Conservation (phyloP, 75 land plant genomes). For the Selaginella tamariscina region DNA sequence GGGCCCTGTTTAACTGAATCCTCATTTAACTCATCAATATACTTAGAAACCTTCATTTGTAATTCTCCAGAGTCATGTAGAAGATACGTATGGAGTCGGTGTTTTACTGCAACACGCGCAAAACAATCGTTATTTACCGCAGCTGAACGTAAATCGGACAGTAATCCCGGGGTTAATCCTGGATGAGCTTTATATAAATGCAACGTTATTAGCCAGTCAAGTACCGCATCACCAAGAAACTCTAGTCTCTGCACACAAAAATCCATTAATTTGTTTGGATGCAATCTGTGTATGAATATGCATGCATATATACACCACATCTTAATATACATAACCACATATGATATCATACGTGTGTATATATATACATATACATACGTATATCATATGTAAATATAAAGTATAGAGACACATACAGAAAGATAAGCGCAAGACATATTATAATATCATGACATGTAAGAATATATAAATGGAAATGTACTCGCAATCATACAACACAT, state of each 20-base stretch:
- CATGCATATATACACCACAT: background rate
- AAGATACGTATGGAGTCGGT: conserved; percentile 53
- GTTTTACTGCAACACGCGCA: conserved; percentile 71
- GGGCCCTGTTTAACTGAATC: background rate
- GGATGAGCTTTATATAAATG: conserved; percentile 45
- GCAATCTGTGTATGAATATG: background rate
- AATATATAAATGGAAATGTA: too few species aligned
- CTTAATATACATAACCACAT: background rate
- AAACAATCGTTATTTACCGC: conserved; percentile 88
- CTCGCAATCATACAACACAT: too few species aligned
- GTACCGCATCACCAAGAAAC: conserved; percentile 85
- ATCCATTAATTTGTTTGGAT: background rate
- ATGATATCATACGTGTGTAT: background rate
- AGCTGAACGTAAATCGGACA: conserved; percentile 86
- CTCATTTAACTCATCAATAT: background rate
- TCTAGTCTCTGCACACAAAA: conserved; percentile 57
- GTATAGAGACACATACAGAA: too few species aligned
- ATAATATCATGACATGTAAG: too few species aligned
- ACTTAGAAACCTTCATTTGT: background rate
- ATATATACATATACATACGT: background rate
- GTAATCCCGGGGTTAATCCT: conserved; percentile 62
- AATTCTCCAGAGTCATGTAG: conserved; percentile 55
- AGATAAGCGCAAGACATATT: too few species aligned
- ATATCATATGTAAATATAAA: background rate
- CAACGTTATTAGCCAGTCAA: conserved; percentile 71